Evolutionary conservation across 148 eudicot species (phyloP).

Genomic region (Chenopodium berlandieri): DNA sequence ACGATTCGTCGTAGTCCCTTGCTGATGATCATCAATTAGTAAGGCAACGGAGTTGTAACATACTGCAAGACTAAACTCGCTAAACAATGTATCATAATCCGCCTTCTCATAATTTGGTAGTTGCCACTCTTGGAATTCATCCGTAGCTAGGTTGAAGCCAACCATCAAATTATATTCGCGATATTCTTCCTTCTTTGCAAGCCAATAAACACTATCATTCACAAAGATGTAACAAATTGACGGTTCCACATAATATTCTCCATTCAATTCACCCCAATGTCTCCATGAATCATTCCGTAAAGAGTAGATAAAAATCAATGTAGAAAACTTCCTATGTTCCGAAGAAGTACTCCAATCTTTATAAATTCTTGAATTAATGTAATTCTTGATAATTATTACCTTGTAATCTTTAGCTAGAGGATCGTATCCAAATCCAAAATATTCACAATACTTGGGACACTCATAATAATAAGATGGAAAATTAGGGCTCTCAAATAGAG

Average conservation of each 20-base stretch:
- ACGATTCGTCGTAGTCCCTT: too few species aligned
- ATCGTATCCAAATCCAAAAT: constrained; percentile 17
- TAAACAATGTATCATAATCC: too few species aligned
- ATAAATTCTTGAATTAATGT: neutral
- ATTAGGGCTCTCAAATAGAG: constrained; percentile 1
- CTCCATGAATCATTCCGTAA: constrained; percentile 21
- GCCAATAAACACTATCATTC: constrained; percentile 20
- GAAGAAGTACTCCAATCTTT: neutral
- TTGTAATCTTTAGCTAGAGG: neutral
- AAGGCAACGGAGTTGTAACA: constrained; percentile 11
- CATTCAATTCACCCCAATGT: constrained; percentile 13
- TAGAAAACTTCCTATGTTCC: neutral
- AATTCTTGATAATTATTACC: constrained; percentile 5
- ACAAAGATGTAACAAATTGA: neutral
- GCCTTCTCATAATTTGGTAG: neutral
- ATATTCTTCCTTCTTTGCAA: neutral
- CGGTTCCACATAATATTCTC: neutral
- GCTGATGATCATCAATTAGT: neutral
- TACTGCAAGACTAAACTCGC: neutral
- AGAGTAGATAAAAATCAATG: constrained; percentile 16
- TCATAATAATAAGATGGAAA: neutral
- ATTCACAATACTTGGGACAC: neutral
- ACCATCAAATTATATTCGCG: neutral
- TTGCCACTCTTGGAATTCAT: neutral
- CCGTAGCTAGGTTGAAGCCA: constrained; percentile 5